Base-by-base conservation (phyloP, 306 rosid species). In the Malus fusca region DNA sequence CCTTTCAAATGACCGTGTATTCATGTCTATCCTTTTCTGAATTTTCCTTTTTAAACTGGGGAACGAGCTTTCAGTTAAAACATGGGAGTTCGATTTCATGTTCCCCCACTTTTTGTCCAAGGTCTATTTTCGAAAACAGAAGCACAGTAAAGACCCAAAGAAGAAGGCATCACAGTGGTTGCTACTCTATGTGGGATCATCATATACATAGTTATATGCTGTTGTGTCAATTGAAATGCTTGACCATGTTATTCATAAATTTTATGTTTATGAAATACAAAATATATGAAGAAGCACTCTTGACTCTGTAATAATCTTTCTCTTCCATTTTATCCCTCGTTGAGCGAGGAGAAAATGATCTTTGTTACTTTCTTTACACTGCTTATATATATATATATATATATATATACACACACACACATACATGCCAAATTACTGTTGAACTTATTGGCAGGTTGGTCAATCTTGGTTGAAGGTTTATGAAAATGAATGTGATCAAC, bases 101-200 rank as follows among this genome's bases (percentile, higher is more conserved):
- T 82, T 88, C 85, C 88, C 90, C 66, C 80, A 69, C 79, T 71
- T 78, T 83, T 88, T 83, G 72, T 73, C 77, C 74, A 71, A 35
- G 91, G 85, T 86, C 87, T 79, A 72, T 77, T 48, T 77, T 75
- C 89, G 25, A 31, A 74, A 80, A 86, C 83, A 80, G 83, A 77
- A 75, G 85, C 70, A 87, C 75, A 84, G 82, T 74, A 83, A 83
- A 83, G 92, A 83, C 84, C 81, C 87, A 61, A 61, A 28, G 66
- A 86, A 83, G 84, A 88, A 89, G 88, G 91, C 86, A 82, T 86
- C 84, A 76, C 87, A 85, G 73, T 88, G 87, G 88, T n/a, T 80
- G 72, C 81, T 78, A 71, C 79, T 74, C 79, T 62, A 61, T 86
- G 55, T 83, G 83, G 78, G 48, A 66, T 69, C 70, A 77, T 83